Conservation (phyloP, 257 asterid species). For the Misopates orontium region DNA sequence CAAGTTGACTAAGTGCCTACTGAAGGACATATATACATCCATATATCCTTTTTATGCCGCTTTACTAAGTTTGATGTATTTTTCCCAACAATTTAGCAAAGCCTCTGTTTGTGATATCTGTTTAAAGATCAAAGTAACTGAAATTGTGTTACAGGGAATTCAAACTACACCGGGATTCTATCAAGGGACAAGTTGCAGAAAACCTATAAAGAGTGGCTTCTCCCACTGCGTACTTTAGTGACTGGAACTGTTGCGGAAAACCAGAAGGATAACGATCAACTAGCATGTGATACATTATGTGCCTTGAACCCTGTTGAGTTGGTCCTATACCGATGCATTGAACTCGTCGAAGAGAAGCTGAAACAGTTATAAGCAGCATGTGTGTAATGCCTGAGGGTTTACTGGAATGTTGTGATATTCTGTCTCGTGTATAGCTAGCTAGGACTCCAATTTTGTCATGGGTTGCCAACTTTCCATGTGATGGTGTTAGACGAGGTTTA, state of each 20-base stretch:
- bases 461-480: no score
- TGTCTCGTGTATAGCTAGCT: no score
- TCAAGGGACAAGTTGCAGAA: conserved; percentile 49
- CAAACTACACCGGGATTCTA: conserved; percentile 62
- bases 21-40: not conserved
- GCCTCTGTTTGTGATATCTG: no score
- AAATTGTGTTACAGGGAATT: conserved; percentile 54
- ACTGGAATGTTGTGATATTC: no score
- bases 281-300: conserved; percentile 40
- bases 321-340: conserved; percentile 78
- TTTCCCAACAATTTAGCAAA: not conserved
- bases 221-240: conserved; percentile 73
- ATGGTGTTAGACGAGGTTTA: no score
- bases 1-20: no score
- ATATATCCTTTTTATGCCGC: not conserved
- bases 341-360: conserved; percentile 65
- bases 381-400: not conserved
- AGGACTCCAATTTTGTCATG: no score
- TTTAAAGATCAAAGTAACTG: not conserved
- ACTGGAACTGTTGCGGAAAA: conserved; percentile 42
- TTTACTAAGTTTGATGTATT: not conserved
- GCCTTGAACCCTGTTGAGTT: conserved; percentile 72
- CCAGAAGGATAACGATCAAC: conserved; percentile 31
- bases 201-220: conserved; percentile 75
- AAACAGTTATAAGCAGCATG: conserved; percentile 22